A percentile compares a stretch with the other conserved stretches of the same genome.
Conservation (phyloP, 768 basidiomycete species). For the Sarcomyxa edulis region DNA sequence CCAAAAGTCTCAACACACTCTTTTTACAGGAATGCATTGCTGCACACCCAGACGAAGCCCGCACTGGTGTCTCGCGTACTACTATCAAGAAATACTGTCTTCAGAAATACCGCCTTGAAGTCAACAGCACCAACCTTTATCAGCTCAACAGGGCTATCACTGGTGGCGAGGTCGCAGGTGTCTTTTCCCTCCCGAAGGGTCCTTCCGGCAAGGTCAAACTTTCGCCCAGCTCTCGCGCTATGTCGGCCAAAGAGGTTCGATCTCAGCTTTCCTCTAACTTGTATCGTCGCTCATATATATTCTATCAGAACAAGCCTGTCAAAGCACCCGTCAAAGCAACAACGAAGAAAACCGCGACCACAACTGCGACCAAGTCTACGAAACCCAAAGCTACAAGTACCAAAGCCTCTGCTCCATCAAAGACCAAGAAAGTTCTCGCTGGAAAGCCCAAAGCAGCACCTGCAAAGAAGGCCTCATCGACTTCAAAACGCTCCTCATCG, state of each 20-base stretch:
- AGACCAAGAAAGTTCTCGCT: conserved; percentile 20
- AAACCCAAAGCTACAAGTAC: conserved; percentile 13
- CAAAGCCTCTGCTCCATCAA: conserved; percentile 9
- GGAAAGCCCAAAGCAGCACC: conserved; percentile 19
- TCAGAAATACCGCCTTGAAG: conserved; percentile 67
- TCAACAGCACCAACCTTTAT: conserved; percentile 64
- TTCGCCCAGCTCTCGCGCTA: conserved; percentile 57
- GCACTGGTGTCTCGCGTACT: conserved; percentile 73
- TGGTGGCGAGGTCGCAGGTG: conserved; percentile 41
- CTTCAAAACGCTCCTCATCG: conserved; percentile 39
- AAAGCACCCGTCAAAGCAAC: conserved; percentile 15
- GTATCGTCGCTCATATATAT: conserved; percentile 7
- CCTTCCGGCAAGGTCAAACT: conserved; percentile 48
- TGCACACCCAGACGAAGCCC: conserved; percentile 64
- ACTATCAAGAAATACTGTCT: conserved; percentile 69
- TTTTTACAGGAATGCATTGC: conserved; percentile 76
- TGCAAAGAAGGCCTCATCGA: conserved; percentile 23
- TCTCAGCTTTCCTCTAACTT: not conserved
- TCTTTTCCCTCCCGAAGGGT: conserved; percentile 49
- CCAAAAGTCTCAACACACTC: no score
- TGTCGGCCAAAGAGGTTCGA: conserved; percentile 48
- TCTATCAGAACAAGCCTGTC: conserved; percentile 14
- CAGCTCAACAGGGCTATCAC: conserved; percentile 83
- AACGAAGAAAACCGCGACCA: conserved; percentile 23
- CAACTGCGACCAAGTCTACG: conserved; percentile 16